Conservation (phyloP, 345 rosid species). For the Melastoma malabathricum region DNA sequence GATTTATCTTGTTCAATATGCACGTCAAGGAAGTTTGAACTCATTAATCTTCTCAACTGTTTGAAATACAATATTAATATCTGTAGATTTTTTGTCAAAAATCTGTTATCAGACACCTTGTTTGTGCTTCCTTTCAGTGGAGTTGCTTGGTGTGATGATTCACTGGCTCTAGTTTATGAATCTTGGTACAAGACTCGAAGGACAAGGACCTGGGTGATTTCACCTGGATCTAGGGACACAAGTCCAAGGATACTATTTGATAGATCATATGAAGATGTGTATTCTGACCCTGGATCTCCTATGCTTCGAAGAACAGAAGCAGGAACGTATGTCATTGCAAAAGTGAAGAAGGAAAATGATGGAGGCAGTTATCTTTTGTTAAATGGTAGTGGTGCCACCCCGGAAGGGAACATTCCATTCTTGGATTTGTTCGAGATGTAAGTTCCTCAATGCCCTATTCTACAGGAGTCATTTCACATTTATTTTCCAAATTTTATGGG, state of each 20-base stretch:
- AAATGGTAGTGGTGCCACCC: slow-evolving; percentile 93
- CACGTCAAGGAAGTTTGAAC: too few relatives aligned
- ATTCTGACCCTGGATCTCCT: slow-evolving; percentile 99
- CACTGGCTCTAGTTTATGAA: slow-evolving; percentile 81
- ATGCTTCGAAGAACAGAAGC: slow-evolving; percentile 71
- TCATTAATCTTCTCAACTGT: too few relatives aligned
- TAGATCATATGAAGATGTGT: slow-evolving; percentile 94
- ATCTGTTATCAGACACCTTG: not conserved
- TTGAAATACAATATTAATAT: too few relatives aligned
- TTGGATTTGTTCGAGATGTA: slow-evolving; percentile 95
- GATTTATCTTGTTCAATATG: too few relatives aligned
- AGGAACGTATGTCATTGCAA: slow-evolving; percentile 84
- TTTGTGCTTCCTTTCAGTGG: slow-evolving; percentile 35
- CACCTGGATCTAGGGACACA: slow-evolving; percentile 57
- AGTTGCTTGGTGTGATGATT: slow-evolving; percentile 91
- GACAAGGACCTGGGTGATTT: slow-evolving; percentile 81
- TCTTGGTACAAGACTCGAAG: slow-evolving; percentile 95
- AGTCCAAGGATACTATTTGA: slow-evolving; percentile 75
- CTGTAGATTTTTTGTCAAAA: not conserved
- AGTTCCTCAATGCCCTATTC: slow-evolving; percentile 18
- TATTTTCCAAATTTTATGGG: not conserved
- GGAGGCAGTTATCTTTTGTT: slow-evolving; percentile 56
- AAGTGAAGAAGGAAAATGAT: slow-evolving; percentile 56
- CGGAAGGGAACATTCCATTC: slow-evolving; percentile 94
- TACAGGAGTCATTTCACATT: slow-evolving; percentile 1